Base-by-base conservation (phyloP, 306 rosid species). In the Fragaria iinumae region DNA sequence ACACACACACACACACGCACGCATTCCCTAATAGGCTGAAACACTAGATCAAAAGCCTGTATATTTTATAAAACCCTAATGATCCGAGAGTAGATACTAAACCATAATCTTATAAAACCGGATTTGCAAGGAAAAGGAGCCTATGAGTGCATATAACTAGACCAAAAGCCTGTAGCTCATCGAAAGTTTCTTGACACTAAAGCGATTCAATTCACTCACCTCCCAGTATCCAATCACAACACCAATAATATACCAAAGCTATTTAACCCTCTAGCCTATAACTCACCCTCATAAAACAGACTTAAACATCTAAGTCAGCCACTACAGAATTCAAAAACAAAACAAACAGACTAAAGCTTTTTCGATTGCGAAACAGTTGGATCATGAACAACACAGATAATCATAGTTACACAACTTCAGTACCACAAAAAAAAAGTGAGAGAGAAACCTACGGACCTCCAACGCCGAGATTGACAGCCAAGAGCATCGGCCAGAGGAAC, bases 391-490 rank as follows among this genome's bases (percentile, higher is more conserved):
- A 49, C 44, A 17, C 1, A 34, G 3, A 12, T 10, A 11, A 72
- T 36, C 49, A 34, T 11, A 72, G 32, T 52, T 17, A 29, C 5
- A 50, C 7, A 59, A 59, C 18, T 60, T 25, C 34, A 60, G 38
- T 7, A 10, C 3, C 16, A 59, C 25, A 34, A 63, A 64, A 70
- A 21, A 27, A 59, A 29, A 48, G 8, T 6, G 49, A 77, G 50
- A 21, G 65, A 16, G 44, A 60, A 43, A 67, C 74, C 83, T 68
- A 83, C 41, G 72, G 8, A 95, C 99, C 98, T 89, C 97, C 97
- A 41, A 92, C 79, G 43, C 89, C 96, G 76, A 95, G 84, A 90
- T 92, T 96, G 5, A 88, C 97, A 56, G 93, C 80, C 88, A 96
- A 86, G 57, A 96, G 80, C 88, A 88, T 66, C 39, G 99, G 97